Base-by-base conservation (phyloP, 495 filamentous ascomycete species). In the Usnea hakonensis region DNA sequence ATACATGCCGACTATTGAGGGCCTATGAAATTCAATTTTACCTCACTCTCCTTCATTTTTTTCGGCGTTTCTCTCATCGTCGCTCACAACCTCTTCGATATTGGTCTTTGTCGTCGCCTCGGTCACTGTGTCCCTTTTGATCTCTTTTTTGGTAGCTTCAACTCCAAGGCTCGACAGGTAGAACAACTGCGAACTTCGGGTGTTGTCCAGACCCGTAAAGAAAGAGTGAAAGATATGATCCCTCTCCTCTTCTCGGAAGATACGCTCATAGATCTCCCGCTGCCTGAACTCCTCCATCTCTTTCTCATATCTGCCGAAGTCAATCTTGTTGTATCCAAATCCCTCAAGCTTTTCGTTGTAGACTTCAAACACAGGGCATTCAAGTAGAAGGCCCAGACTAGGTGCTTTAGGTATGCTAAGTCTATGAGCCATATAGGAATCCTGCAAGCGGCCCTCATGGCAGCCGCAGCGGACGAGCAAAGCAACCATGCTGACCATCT, bases 401-500 rank as follows among this genome's bases (percentile, higher is more conserved):
- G 94, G 94, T 2, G 91, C 94, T 76, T 97, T 97, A 41, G 93
- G 95, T 60, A 99, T 95, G 53, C 85, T 85, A 64, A 96, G 83
- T n/a, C 82, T 83, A 5, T 78, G 74, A 1, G 79, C 71, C 2
- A 81, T 79, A 66, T 89, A 93, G 38, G 82, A 86, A 53, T 95
- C 84, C 1, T 72, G 67, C 61, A 97, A 90, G 35, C 84, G 79
- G 5, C 76, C 72, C 26, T 85, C 77, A 16, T 84, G 79, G 44
- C 85, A 84, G 48, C 91, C 95, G 72, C 87, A 90, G 46, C 94
- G 85, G 3, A 92, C 86, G 6, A 91, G 77, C 60, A 98, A 81
- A 11, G 90, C 80, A 41, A 85, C 89, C 90, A 97, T 91, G 64
- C 87, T 89, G 19, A 98, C 89, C 94, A 98, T 98, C 74, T 96